Evolutionary conservation across 2,329 filamentous ascomycete species (phyloP).

Genomic region (Cercospora sp.): DNA sequence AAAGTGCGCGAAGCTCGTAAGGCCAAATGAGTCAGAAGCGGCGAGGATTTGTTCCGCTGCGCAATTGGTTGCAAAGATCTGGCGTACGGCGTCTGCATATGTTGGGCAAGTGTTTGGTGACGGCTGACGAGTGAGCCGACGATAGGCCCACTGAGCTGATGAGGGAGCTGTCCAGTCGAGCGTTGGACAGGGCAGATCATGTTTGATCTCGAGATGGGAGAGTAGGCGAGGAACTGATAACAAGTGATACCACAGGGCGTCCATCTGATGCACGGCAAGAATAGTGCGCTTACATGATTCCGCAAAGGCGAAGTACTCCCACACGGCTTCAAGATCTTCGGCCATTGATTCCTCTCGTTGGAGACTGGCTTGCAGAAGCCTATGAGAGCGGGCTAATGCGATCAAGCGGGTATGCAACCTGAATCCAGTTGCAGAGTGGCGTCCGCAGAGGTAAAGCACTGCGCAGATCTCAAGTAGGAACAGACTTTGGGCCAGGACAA

Average conservation of each 20-base stretch:
- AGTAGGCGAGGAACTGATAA: slow-evolving; percentile 42
- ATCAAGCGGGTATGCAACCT: slow-evolving; percentile 47
- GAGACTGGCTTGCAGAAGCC: neutral
- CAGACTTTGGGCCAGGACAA: slow-evolving; percentile 42
- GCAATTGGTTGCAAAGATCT: neutral
- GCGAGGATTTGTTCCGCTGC: neutral
- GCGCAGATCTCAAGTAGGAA: slow-evolving; percentile 45
- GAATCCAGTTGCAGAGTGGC: slow-evolving; percentile 40
- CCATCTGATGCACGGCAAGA: slow-evolving; percentile 48
- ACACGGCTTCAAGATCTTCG: slow-evolving; percentile 43
- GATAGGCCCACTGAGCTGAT: slow-evolving; percentile 41
- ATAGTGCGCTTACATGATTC: slow-evolving; percentile 48
- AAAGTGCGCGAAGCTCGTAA: slow-evolving; percentile 3
- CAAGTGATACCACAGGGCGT: slow-evolving; percentile 49
- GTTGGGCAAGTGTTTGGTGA: neutral
- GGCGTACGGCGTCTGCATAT: slow-evolving; percentile 10
- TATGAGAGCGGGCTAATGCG: slow-evolving; percentile 38
- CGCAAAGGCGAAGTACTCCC: slow-evolving; percentile 41
- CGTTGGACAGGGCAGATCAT: slow-evolving; percentile 45
- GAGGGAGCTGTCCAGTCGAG: slow-evolving; percentile 44
- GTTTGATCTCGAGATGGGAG: slow-evolving; percentile 49
- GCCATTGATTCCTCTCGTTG: neutral
- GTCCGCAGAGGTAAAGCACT: slow-evolving; percentile 48
- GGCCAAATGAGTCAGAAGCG: neutral
- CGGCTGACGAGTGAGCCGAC: slow-evolving; percentile 26